Evolutionary conservation across 2,329 filamentous ascomycete genomes (phyloP).

Genomic region (Chrysoporthe deuterocubensis): DNA sequence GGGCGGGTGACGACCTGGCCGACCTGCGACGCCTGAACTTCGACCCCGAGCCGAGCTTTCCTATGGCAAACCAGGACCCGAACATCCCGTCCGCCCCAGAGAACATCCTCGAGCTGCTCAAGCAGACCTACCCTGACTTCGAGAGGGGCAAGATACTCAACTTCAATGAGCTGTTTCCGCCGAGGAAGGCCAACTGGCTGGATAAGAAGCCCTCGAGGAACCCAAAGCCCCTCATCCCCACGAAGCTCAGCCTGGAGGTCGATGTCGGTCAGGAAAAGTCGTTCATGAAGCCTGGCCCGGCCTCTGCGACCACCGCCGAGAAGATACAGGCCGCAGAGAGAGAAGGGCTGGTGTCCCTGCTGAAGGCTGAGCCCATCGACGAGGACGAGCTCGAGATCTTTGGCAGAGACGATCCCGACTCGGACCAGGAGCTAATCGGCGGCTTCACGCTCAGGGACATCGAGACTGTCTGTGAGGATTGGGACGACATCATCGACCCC

Average conservation of each 20-base stretch:
- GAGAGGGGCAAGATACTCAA: constrained; percentile 74
- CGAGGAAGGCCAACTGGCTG: constrained; percentile 76
- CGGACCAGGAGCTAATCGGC: constrained; percentile 68
- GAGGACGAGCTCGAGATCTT: constrained; percentile 51
- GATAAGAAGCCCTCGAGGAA: constrained; percentile 79
- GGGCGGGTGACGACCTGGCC: constrained; percentile 42
- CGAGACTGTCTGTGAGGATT: constrained; percentile 84
- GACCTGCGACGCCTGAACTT: constrained; percentile 48
- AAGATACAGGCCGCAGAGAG: constrained; percentile 57
- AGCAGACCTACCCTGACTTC: constrained; percentile 81
- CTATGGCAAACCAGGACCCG: constrained; percentile 60
- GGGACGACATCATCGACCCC: constrained; percentile 67
- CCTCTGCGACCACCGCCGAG: constrained; percentile 56
- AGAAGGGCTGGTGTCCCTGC: constrained; percentile 50
- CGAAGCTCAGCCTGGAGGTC: constrained; percentile 86
- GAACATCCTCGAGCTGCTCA: constrained; percentile 75
- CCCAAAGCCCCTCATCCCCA: constrained; percentile 81
- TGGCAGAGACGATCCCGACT: constrained; percentile 49
- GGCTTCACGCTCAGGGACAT: constrained; percentile 81
- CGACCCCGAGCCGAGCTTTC: constrained; percentile 45
- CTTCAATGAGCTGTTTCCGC: constrained; percentile 82
- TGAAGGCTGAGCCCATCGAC: constrained; percentile 44
- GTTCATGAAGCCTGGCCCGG: constrained; percentile 75
- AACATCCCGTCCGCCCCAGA: constrained; percentile 72
- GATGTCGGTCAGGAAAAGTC: constrained; percentile 83